A percentile compares a stretch with the other conserved stretches of the same genome.
These are phyloP conservation scores for Thraustotheca clavata DNA, from an alignment of 352 stramenopile genomes.

Conservation along the genomic window DNA sequence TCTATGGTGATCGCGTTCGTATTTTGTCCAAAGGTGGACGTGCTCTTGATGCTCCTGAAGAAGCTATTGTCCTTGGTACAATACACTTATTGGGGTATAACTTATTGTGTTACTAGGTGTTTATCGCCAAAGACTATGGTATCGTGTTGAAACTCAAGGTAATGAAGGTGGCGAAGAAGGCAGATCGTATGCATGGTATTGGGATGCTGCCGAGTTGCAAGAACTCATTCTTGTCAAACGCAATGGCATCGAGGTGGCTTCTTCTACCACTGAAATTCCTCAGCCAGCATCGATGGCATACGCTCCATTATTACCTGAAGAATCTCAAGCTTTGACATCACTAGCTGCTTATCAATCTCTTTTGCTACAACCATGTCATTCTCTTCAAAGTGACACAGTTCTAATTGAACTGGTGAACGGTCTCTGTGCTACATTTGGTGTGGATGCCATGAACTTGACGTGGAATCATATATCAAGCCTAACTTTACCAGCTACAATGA, in stretches of 20 bases:
- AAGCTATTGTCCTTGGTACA: slow-evolving; percentile 90
- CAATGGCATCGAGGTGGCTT: slow-evolving; percentile 71
- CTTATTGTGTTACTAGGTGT: slow-evolving; percentile 29
- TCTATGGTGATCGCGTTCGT: slow-evolving; percentile 90
- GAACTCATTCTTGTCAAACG: slow-evolving; percentile 73
- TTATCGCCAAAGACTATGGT: slow-evolving; percentile 91
- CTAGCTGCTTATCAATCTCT: slow-evolving; percentile 57
- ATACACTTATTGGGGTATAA: neutral
- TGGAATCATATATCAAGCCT: slow-evolving; percentile 29
- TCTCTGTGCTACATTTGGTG: slow-evolving; percentile 62
- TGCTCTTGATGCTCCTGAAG: slow-evolving; percentile 93
- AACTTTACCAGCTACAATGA: slow-evolving; percentile 23
- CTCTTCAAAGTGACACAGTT: slow-evolving; percentile 65
- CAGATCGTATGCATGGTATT: slow-evolving; percentile 93
- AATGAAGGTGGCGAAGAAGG: slow-evolving; percentile 92
- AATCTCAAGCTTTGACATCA: slow-evolving; percentile 36
- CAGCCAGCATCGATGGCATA: slow-evolving; percentile 18
- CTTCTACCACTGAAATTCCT: neutral
- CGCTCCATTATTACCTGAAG: slow-evolving; percentile 40
- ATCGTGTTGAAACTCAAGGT: slow-evolving; percentile 92
- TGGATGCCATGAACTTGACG: slow-evolving; percentile 74
- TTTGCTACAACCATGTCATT: slow-evolving; percentile 43
- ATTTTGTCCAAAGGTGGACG: slow-evolving; percentile 91
- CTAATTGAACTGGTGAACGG: slow-evolving; percentile 79
- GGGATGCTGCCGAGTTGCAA: slow-evolving; percentile 86